phyloP scores from a whole-genome alignment of 2,329 filamentous ascomycete genomes.

The Lecanoromycetidae sp. region DNA sequence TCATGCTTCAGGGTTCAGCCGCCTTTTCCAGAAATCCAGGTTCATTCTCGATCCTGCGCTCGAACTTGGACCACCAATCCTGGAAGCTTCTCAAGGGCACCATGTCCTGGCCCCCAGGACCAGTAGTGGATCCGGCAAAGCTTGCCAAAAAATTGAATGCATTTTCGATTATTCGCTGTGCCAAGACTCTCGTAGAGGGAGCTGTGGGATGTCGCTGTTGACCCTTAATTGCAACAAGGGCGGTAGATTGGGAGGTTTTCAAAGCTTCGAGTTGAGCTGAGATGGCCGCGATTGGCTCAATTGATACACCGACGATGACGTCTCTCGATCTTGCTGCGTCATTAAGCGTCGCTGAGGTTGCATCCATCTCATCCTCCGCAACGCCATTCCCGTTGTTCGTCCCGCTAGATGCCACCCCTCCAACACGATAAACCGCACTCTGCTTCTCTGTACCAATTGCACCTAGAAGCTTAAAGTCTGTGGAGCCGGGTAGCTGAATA shows the following conservation, averaged over 20 bases:
- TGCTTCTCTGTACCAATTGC: conserved; percentile 84
- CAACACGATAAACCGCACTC: conserved; percentile 76
- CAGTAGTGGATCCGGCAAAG: conserved; percentile 57
- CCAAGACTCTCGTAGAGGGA: conserved; percentile 62
- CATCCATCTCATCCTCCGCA: conserved; percentile 32
- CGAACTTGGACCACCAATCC: conserved; percentile 97
- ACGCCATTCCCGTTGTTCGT: not conserved
- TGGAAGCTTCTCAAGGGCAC: conserved; percentile 91
- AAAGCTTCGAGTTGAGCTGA: conserved; percentile 55
- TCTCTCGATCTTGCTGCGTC: conserved; percentile 27
- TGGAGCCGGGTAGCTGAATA: conserved; percentile 51
- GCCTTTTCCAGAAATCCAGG: conserved; percentile 76
- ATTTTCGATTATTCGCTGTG: conserved; percentile 89
- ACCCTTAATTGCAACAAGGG: conserved; percentile 23
- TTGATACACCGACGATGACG: conserved; percentile 68
- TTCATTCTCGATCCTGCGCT: conserved; percentile 71
- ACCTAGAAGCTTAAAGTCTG: conserved; percentile 71
- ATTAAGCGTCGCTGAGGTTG: conserved; percentile 16
- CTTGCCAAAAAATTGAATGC: conserved; percentile 93
- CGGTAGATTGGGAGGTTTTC: conserved; percentile 26
- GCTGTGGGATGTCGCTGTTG: conserved; percentile 20
- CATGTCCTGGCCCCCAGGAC: conserved; percentile 58
- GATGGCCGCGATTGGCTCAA: conserved; percentile 66
- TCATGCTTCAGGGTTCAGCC: conserved; percentile 31
- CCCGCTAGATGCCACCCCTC: not conserved